These are phyloP conservation scores for Rhodotorula sp. DNA, from an alignment of 1,284 basidiomycete genomes.

Conservation along the genomic window DNA sequence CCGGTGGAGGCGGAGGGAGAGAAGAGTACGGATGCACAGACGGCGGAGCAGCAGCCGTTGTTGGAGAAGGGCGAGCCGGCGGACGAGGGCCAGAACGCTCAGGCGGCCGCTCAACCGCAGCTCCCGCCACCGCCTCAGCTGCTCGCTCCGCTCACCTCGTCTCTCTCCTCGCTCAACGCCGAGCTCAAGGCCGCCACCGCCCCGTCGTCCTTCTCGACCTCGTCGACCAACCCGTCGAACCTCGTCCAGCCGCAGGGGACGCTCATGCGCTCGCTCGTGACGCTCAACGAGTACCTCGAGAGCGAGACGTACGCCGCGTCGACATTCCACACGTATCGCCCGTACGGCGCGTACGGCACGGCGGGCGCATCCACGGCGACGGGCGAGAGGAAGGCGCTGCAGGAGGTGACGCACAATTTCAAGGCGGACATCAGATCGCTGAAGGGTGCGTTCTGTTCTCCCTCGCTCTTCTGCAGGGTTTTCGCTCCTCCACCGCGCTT, in stretches of 20 bases:
- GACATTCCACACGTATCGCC: slow-evolving; percentile 16
- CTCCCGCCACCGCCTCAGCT: slow-evolving; percentile 7
- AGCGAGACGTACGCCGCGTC: slow-evolving; percentile 21
- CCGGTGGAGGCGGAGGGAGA: background rate
- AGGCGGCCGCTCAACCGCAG: background rate
- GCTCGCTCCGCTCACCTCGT: slow-evolving; percentile 9
- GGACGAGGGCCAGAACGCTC: background rate
- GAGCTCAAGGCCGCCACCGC: slow-evolving; percentile 2
- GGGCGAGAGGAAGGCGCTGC: slow-evolving; percentile 23
- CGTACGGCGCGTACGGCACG: slow-evolving; percentile 5
- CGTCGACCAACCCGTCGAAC: slow-evolving; percentile 22
- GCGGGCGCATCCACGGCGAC: background rate
- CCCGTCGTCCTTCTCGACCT: background rate
- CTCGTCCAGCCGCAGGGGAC: slow-evolving; percentile 31
- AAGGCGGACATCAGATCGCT: slow-evolving; percentile 34
- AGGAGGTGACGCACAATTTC: slow-evolving; percentile 21
- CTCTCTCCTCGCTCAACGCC: slow-evolving; percentile 10
- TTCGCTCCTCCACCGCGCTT: background rate
- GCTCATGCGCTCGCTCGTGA: slow-evolving; percentile 30
- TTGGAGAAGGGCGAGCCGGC: background rate
- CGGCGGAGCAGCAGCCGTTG: slow-evolving; percentile 6
- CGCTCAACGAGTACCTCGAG: slow-evolving; percentile 37
- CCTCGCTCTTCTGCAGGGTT: background rate
- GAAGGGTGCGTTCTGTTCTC: slow-evolving; percentile 22
- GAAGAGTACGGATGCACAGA: background rate